phyloP scores from a whole-genome alignment of 169 alveolate genomes.

The Sarcocystis neurona region DNA sequence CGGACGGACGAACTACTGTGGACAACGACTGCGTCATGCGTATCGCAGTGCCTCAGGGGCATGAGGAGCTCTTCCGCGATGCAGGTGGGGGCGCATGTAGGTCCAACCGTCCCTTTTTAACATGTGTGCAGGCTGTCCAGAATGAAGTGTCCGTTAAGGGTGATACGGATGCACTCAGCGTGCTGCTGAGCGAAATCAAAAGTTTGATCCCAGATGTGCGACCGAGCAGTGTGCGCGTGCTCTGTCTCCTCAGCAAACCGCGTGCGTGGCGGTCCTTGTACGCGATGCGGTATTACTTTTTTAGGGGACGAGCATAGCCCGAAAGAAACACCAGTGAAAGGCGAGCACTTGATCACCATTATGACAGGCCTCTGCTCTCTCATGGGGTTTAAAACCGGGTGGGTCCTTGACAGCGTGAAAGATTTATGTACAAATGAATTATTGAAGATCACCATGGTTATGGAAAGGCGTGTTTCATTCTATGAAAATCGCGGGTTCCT shows the following conservation, averaged over 20 bases:
- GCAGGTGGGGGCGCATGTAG: conserved; percentile 28
- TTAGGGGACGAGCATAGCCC: conserved; percentile 5
- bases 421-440: neutral
- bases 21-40: conserved; percentile 11
- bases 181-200: conserved; percentile 3
- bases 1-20: conserved; percentile 18
- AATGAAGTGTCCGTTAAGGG: neutral
- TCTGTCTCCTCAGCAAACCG: conserved; percentile 5
- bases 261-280: conserved; percentile 27
- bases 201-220: neutral
- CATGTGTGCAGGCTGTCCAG: conserved; percentile 3
- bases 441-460: conserved; percentile 27
- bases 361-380: conserved; percentile 34
- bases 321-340: conserved; percentile 26
- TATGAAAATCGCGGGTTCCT: conserved; percentile 42
- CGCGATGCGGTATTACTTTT: conserved; percentile 46
- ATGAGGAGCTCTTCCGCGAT: neutral
- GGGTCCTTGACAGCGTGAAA: conserved; percentile 39
- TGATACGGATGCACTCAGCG: neutral
- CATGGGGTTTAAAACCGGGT: conserved; percentile 25
- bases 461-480: conserved; percentile 29
- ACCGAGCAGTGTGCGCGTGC: neutral
- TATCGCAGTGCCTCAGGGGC: neutral
- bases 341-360: conserved; percentile 1
- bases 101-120: conserved; percentile 18